Base-by-base conservation (phyloP, 768 basidiomycete genomes). In the Paxillus ammoniavirescens region DNA sequence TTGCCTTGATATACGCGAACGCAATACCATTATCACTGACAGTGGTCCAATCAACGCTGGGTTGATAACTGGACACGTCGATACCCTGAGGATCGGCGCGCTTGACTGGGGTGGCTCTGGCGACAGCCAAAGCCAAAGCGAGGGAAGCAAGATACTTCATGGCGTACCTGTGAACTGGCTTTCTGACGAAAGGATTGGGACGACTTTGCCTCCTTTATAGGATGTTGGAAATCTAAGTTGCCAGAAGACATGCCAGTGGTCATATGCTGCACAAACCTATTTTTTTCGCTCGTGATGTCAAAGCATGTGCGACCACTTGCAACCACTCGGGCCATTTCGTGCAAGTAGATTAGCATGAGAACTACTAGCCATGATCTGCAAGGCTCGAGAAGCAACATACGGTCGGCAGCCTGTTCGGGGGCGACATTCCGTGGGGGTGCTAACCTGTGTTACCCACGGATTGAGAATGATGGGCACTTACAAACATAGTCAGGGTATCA, bases 1-100 rank as follows among this genome's bases (percentile, higher is more conserved):
- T 87, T 7, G 84, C 86, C 63, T 86, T 87, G 76, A 87, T 85
- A 61, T 76, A 86, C 3, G 71, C 81, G 59, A 84, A 86, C 10
- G 70, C 52, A 26, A 84, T 64, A 4, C 82, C 84, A 54, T 80
- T 79, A 14, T 74, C 63, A 55, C 70, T 75, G 56, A 83, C 79
- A 3, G 74, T 71, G 36, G 61, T 69, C 82, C 82, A 86, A 63
- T 84, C 69, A 37, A 86, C 65, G 56, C 56, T 61, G 10, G 73
- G 60, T 55, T 86, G 84, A 44, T 70, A 77, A 61, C 61, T 44
- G 10, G 83, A 83, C 52, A 86, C 78, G 55, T 85, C 83, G 43
- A 83, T 79, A 15, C 82, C 83, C 50, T 71, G 61, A 37, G 77
- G 79, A 8, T 64, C 42, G 7, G 77, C 72, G 13, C 76, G 76